Conservation (phyloP, 768 basidiomycete species). For the Paxillus rubicundulus region DNA sequence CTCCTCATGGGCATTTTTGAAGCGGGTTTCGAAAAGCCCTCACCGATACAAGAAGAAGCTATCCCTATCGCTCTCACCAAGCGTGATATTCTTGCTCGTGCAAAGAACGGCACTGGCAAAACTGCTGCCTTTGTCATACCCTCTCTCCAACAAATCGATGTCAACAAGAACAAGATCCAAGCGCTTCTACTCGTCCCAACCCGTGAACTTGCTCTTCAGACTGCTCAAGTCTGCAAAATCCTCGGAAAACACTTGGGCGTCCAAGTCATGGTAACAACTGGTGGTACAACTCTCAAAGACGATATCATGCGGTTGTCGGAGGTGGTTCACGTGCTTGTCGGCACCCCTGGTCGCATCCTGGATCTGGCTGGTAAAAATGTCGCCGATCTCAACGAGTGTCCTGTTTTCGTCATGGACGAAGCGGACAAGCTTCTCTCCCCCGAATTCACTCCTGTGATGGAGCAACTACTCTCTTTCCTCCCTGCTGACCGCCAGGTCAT, state of each 20-base stretch:
- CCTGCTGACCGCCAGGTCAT: slow-evolving; percentile 91
- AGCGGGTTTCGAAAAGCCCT: slow-evolving; percentile 95
- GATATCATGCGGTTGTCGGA: slow-evolving; percentile 92
- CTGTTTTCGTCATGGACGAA: slow-evolving; percentile 99
- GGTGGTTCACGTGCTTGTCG: slow-evolving; percentile 92
- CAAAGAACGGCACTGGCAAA: slow-evolving; percentile 97
- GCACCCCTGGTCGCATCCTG: slow-evolving; percentile 93
- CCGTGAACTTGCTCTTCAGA: slow-evolving; percentile 97
- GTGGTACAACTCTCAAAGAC: slow-evolving; percentile 96
- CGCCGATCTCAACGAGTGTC: slow-evolving; percentile 91
- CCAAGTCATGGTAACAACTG: slow-evolving; percentile 99
- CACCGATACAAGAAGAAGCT: slow-evolving; percentile 98
- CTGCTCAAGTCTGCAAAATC: slow-evolving; percentile 97
- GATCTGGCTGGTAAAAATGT: slow-evolving; percentile 92
- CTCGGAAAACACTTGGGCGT: slow-evolving; percentile 94
- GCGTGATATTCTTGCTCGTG: slow-evolving; percentile 92
- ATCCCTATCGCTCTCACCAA: slow-evolving; percentile 93
- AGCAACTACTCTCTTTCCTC: slow-evolving; percentile 85
- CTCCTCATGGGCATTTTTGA: slow-evolving; percentile 99
- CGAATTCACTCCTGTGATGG: slow-evolving; percentile 98
- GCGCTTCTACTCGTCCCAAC: slow-evolving; percentile 96
- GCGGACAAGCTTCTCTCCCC: slow-evolving; percentile 97
- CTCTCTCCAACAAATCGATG: slow-evolving; percentile 88
- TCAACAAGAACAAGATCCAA: slow-evolving; percentile 84
- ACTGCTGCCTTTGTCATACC: slow-evolving; percentile 99